Base-by-base conservation (phyloP, 352 stramenopile species). In the Albugo laibachii region DNA sequence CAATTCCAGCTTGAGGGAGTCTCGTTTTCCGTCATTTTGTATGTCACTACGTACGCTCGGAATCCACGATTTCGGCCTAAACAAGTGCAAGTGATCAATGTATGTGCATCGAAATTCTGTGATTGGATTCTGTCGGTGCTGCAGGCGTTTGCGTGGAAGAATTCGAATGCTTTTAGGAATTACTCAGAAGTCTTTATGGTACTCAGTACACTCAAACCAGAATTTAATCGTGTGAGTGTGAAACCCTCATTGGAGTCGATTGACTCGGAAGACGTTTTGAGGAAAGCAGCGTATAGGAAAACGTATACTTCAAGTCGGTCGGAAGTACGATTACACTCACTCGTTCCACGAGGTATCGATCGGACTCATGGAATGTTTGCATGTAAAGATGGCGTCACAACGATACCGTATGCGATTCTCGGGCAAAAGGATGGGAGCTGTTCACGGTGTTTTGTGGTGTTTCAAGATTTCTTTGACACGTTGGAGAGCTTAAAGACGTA, bases 381-480 rank as follows among this genome's bases (percentile, higher is more conserved):
- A 6, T 92, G 80, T 35, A 42, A 66, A 11, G 80, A 93, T 55
- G 69, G 69, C 5, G 53, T 81, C 15, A 93, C 81, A 5, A 63
- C 63, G 20, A 79, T 95, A 14, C 74, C 78, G 20, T 95, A 88
- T 59, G 62, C 81, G 15, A 49, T 94, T 12, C 57, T 81, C 5
- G 83, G 83, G 0, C 70, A 91, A 37, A 65, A 67, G 2, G 63
- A 69, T 2, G 67, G 66, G 1, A 62, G 60, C 11, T 69, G 58
- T 3, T 48, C 56, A n/a, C 85, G 81, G 24, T 83, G 74, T 52
- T 56, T 96, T 36, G 65, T 96, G 6, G 74, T 95, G 2, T 84
- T 94, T 47, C 78, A 95, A 47, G 86, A 96, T 49, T 73, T 96
- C 5, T 96, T 96, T 53, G 86, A 96, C 55, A 95, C 84, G 1